A percentile compares a stretch with the other conserved stretches of the same genome.
These are phyloP conservation scores for Chondrus crispus DNA, from an alignment of 23 red algal species.

Conservation along the genomic window DNA sequence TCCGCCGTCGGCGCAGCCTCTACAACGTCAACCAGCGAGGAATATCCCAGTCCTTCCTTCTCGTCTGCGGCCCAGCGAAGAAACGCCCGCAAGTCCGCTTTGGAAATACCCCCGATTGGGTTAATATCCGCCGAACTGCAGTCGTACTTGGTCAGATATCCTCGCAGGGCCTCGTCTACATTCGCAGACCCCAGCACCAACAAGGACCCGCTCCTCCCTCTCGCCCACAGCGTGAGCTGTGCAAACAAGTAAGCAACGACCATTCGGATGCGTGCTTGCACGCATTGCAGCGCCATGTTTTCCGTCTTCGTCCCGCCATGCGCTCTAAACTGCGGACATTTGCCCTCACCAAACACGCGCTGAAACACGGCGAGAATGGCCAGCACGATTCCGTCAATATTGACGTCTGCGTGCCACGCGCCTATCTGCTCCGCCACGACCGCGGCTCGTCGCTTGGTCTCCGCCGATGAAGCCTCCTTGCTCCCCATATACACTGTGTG, in stretches of 20 bases:
- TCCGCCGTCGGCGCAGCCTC: constrained; percentile 95
- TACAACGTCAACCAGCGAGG: constrained; percentile 61
- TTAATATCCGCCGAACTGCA: constrained; percentile 95
- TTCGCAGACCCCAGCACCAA: constrained; percentile 96
- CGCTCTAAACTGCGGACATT: constrained; percentile 68
- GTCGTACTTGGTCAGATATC: constrained; percentile 99
- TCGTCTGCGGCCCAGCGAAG: constrained; percentile 68
- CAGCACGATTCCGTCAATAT: constrained; percentile 68
- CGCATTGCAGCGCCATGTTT: constrained; percentile 91
- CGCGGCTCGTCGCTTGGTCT: constrained; percentile 64
- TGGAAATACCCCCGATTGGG: constrained; percentile 95
- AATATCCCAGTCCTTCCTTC: constrained; percentile 70
- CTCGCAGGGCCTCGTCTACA: constrained; percentile 95
- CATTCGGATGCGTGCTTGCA: constrained; percentile 95
- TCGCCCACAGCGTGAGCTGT: constrained; percentile 80
- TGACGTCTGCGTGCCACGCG: constrained; percentile 82
- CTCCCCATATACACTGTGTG: constrained; percentile 88
- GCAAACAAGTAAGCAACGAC: constrained; percentile 92
- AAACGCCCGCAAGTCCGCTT: constrained; percentile 82
- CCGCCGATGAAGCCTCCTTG: constrained; percentile 64
- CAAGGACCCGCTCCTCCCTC: constrained; percentile 55
- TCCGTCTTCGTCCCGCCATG: constrained; percentile 80
- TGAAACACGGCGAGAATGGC: constrained; percentile 69
- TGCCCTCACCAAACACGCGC: constrained; percentile 37
- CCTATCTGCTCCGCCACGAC: constrained; percentile 82